Base-by-base conservation (phyloP, 2,329 filamentous ascomycete genomes). In the Sporothrix inflata region DNA sequence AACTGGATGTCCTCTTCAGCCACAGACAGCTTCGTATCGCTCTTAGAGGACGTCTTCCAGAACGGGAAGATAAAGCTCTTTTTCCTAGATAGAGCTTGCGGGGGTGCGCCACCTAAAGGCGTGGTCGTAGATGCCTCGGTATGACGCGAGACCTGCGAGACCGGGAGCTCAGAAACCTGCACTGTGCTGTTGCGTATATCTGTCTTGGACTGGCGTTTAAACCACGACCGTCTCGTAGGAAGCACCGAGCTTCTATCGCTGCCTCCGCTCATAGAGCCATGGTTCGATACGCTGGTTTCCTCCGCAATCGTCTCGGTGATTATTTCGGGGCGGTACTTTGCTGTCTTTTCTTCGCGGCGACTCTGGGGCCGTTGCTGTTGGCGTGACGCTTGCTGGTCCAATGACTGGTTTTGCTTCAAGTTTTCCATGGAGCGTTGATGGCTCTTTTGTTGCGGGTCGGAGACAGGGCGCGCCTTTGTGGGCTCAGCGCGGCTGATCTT, bases 21-120 rank as follows among this genome's bases (percentile, higher is more conserved):
- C 71, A 85, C 80, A 1, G 82, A 84, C 81, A 85, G 83, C 66
- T 82, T 80, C 4, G 80, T 77, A 40, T 84, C 76, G 19, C 78
- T 80, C 75, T 83, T 85, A 34, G 75, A 79, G 67, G 79, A 79
- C 63, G 79, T 82, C 77, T 87, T 88, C 87, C 86, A 89, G 74
- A 89, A 89, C 5, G 84, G 81, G 19, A 89, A 83, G 40, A 81
- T 82, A 73, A 89, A 88, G 9, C 82, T 85, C 80, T 85, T 88
- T 79, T 85, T 88, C 68, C 78, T 79, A 1, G 78, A 72, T 40
- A 75, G 74, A 34, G 72, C 66, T 42, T 73, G 65, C 0, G 72
- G 47, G 5, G 51, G 34, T 8, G 40, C 30, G 9, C 21, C 38
- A 4, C 21, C 21, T 12, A 40, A 21, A 1, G 61, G 30, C 11